Base-by-base conservation (phyloP, 331 rosid genomes). In the Malus hybrid region DNA sequence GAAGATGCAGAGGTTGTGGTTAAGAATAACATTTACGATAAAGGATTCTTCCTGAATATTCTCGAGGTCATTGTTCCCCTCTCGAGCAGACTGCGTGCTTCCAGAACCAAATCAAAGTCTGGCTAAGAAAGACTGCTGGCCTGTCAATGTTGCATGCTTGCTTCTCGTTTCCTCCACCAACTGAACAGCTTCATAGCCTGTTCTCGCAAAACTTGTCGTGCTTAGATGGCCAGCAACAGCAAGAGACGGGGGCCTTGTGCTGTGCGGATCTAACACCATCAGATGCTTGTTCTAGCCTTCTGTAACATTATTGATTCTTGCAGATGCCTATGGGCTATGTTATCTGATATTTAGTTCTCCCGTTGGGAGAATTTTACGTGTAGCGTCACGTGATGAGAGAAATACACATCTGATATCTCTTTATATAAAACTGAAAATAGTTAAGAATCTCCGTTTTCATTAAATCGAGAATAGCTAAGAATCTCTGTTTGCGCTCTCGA, bases 1-100 rank as follows among this genome's bases (percentile, higher is more conserved):
- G 86, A 86, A 75, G 86, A 84, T n/a, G 91, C 75, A 55, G 85
- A 87, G 62, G 84, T 75, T 59, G 87, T 83, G 34, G 82, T 77
- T 36, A 87, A 84, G 83, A 89, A 90, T 64, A 94, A 94, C 86
- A 68, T 83, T 14, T 94, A 92, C 12, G 86, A 94, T 67, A 85
- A 76, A 79, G 97, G 99, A 48, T 83, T 86, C 66, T 39, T 92
- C 54, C 87, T 68, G 83, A 92, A 94, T 77, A 50, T 85, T 80
- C 65, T 36, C 20, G 97, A 94, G 89, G 79, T 90, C 69, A 67
- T 92, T 77, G 83, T 79, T 52, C 99, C 97, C 76, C 66, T 78
- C 42, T 94, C 97, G 4, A 80, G 87, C 42, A 89, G 93, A 73
- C 73, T 70, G 10, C 78, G 87, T 9, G 79, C 84, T 77, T 54